Percentiles rank a stretch among this genome's conserved stretches.
Conservation (phyloP, 768 basidiomycete species). For the Kwoniella europaea region DNA sequence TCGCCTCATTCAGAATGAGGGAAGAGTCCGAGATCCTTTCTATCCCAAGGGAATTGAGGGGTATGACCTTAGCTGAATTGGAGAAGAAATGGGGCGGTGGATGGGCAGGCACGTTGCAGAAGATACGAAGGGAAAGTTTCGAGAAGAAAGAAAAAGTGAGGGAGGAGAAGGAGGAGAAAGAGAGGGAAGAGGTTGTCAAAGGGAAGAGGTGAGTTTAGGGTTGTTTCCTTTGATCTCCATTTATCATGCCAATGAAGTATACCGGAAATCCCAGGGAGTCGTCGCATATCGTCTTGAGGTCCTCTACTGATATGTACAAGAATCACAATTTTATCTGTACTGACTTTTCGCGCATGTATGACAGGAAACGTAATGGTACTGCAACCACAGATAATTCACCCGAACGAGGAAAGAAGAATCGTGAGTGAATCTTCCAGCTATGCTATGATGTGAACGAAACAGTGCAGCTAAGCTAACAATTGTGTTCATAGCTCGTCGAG, state of each 20-base stretch:
- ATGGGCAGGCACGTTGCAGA: constrained; percentile 46
- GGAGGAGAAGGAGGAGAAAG: constrained; percentile 34
- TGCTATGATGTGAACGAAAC: no score
- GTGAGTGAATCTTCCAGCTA: constrained; percentile 10
- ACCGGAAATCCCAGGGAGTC: no score
- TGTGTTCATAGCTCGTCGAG: constrained; percentile 14
- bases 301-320: no score
- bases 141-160: constrained; percentile 43
- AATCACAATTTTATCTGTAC: no score
- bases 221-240: background rate
- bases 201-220: constrained; percentile 48
- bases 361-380: constrained; percentile 26
- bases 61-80: constrained; percentile 53
- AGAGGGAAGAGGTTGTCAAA: constrained; percentile 37
- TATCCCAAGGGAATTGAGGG: constrained; percentile 53
- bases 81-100: constrained; percentile 52
- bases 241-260: no score
- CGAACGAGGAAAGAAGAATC: constrained; percentile 23
- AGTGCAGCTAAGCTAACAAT: no score
- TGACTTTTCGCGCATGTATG: background rate
- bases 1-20: constrained; percentile 51
- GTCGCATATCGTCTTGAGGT: background rate
- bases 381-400: constrained; percentile 16
- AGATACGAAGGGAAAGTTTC: constrained; percentile 40
- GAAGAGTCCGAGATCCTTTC: constrained; percentile 55